Base-by-base conservation (phyloP, 331 rosid genomes). In the Telfairia occidentalis region DNA sequence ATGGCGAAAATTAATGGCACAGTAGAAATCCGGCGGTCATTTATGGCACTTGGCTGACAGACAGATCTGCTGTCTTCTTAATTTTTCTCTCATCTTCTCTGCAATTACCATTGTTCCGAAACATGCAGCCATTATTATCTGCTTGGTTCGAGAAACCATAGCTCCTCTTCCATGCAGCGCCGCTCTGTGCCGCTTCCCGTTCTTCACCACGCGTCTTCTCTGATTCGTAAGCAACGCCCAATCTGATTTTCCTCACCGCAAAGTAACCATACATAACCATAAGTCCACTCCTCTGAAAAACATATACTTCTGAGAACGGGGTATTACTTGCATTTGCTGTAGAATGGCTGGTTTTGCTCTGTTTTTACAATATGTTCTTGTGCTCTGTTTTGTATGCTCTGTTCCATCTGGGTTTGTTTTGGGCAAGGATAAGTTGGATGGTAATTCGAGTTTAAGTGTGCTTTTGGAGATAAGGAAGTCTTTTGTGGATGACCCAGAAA, bases 381-480 rank as follows among this genome's bases (percentile, higher is more conserved):
- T 75, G 26, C 82, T 38, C 26, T 84, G 57, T 54, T 82, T 60
- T 63, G 2, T 78, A 29, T 79, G 82, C 10, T 81, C 45, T 32
- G 32, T 82, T 19, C 80, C 71, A 40, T 65, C 78, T 67, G 74
- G 69, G 10, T 10, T 76, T 11, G 83, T 81, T 24, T 26, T 77
- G 42, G 78, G 91, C 23, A 26, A 78, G 9, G 80, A 42, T 5
- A 71, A 83, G 63, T 75, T 82, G 13, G 86, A 89, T 26, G 63
- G 60, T 26, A 80, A 71, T 0, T 72, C 85, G 32, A 87, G 87
- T 66, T 77, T 91, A 73, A 78, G 60, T 9, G 75, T 90, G 58
- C 93, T 94, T 79, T 83, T 91, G 87, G 89, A 91, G 85, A 86
- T 87, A 49, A 94, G 82, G 87, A 79, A 74, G 49, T 86, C 93